Percentiles rank a stretch among this genome's conserved stretches.
These are phyloP conservation scores for Cantharellus anzutake DNA, from an alignment of 768 basidiomycete species.

Conservation along the genomic window DNA sequence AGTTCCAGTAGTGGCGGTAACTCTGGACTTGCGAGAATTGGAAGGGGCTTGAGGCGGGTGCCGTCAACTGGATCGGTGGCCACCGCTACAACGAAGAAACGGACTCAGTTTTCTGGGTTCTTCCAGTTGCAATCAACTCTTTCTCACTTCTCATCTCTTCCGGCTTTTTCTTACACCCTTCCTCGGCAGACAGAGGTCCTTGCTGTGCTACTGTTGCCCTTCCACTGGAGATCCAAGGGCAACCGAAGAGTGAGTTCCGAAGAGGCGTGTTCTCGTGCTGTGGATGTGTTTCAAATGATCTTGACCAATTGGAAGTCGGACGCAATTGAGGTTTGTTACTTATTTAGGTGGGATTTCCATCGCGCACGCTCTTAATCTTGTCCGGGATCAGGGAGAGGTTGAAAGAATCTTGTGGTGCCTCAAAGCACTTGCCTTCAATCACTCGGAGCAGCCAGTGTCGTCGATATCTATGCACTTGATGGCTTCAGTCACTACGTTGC, in stretches of 20 bases:
- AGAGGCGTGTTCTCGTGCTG: slow-evolving; percentile 34
- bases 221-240: not conserved
- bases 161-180: slow-evolving; percentile 2
- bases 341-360: not conserved
- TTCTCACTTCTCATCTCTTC: slow-evolving; percentile 25
- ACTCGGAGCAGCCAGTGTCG: not conserved
- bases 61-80: not conserved
- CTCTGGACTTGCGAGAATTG: not conserved
- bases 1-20: not conserved
- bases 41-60: not conserved
- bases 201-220: slow-evolving; percentile 34
- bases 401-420: slow-evolving; percentile 57
- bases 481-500: not conserved
- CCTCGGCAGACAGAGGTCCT: slow-evolving; percentile 39
- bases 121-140: slow-evolving; percentile 15
- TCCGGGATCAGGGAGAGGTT: slow-evolving; percentile 21
- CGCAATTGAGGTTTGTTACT: slow-evolving; percentile 31
- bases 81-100: not conserved
- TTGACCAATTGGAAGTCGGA: slow-evolving; percentile 34
- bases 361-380: not conserved
- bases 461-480: not conserved
- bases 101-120: not conserved
- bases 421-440: slow-evolving; percentile 29
- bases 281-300: slow-evolving; percentile 43
- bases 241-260: slow-evolving; percentile 14